Base-by-base conservation (phyloP, 768 basidiomycete genomes). In the Suillus cothurnatus region DNA sequence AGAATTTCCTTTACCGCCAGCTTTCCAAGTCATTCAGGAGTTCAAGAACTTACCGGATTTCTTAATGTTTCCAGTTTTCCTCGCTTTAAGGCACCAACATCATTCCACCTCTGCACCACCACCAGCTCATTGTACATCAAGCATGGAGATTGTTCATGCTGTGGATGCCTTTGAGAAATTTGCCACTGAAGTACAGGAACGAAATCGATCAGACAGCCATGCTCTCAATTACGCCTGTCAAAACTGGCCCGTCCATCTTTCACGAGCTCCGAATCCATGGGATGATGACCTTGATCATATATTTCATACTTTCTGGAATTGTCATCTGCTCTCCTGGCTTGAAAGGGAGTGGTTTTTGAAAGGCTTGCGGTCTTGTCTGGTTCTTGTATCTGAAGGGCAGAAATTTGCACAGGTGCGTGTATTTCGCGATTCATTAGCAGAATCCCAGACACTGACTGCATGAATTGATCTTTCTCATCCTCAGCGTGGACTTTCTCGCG, bases 111-210 rank as follows among this genome's bases (percentile, higher is more conserved):
- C 28, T 55, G 9, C 31, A 55, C 32, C 2, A 14, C 5, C 53
- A 32, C 1, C 6, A 15, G 3, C 2, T 14, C 4, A 1, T 26
- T 5, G 1, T 19, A 15, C 8, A 19, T 5, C 4, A 6, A 4
- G 15, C 12, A 15, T 12, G 55, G 12, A 36, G 12, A 56, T 56
- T 0, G 36, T 56, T 4, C 5, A 14, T 32, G 53, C 31, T 32
- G 14, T 32, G 21, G 2, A 32, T 6, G 5, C 31, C 11, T 55
- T 56, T 9, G 11, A 0, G 6, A 9, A 1, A 4, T 36, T 56
- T 21, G 21, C 55, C n/a, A 2, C 7, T 1, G 2, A 56, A 4
- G 55, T 34, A 23, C 11, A 12, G n/a, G 14, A 56, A 36, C 14
- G 14, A 1, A 56, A 34, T 36, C 55, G 2, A 56, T 36, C 14